These are phyloP conservation scores for Curvularia hawaiiensis DNA, from an alignment of 2,329 filamentous ascomycete species.

Conservation along the genomic window DNA sequence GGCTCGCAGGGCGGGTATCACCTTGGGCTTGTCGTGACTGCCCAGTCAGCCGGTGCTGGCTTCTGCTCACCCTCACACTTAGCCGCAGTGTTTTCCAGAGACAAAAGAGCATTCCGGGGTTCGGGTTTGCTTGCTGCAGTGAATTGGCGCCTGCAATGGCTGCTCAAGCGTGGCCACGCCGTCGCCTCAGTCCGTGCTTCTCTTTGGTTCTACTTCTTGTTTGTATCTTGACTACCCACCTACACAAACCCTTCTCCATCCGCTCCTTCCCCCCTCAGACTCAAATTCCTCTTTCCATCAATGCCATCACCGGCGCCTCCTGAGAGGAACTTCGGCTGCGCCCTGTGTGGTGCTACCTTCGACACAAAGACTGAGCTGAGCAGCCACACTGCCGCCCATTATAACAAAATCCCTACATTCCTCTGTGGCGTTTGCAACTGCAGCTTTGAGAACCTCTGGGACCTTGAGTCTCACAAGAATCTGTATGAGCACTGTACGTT, in stretches of 20 bases:
- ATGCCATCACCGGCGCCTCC: slow-evolving; percentile 1
- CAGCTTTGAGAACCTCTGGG: slow-evolving; percentile 25
- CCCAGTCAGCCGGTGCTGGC: not conserved
- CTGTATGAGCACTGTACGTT: not conserved
- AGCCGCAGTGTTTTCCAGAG: not conserved
- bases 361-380: slow-evolving; percentile 17
- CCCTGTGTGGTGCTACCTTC: slow-evolving; percentile 25
- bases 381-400: slow-evolving; percentile 22
- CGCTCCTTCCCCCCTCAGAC: not conserved
- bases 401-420: slow-evolving; percentile 6
- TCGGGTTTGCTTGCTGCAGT: not conserved
- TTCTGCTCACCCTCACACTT: not conserved
- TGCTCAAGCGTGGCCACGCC: not conserved
- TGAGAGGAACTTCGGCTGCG: slow-evolving; percentile 19
- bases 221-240: slow-evolving; percentile 1
- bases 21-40: not conserved
- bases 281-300: not conserved
- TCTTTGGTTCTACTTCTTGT: slow-evolving; percentile 1
- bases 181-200: slow-evolving; percentile 4
- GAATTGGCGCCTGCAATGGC: not conserved
- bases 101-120: accelerated
- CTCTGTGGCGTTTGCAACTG: slow-evolving; percentile 23
- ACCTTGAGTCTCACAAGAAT: slow-evolving; percentile 28
- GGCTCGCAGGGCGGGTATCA: not conserved
- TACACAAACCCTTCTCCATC: slow-evolving; percentile 3